Base-by-base conservation (phyloP, 306 rosid genomes). In the Boehmeria nivea region DNA sequence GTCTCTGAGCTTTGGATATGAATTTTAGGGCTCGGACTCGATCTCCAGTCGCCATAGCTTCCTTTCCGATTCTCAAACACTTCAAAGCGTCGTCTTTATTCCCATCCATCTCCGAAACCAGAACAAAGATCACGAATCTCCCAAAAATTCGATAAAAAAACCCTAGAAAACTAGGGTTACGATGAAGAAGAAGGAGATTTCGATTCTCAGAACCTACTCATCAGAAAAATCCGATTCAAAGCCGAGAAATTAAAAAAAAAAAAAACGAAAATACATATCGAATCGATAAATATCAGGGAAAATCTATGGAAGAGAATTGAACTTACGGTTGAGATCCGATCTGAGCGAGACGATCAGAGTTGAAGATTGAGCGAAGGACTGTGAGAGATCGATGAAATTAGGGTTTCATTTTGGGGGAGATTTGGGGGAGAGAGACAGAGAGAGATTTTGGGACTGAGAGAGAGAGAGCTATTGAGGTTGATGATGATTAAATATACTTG, bases 61-160 rank as follows among this genome's bases (percentile, higher is more conserved):
- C 80, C 70, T 81, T 87, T 8, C 87, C 95, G 36, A 87, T 84
- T 67, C 22, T 81, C 62, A 91, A 73, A 68, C 95, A 78, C 60
- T 82, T 91, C 75, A 84, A 56, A 18, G 96, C 96, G 22, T 87
- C 99, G 56, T 91, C 99, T 67, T 87, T 91, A 79, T 91, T 91
- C 43, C 99, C 89, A 31, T 87, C 95, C 99, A 91, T 91, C 39
- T 57, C 57, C 6, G 54, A 48, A 3, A 20, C 48, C 33, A n/a
- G 10, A 48, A 23, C 45, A 26, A n/a, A 50, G 11, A 43, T 58
- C 55, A 71, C 20, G 61, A 65, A 49, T 18, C 62, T 69, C 52
- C 65, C 45, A n/a, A 27, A 22, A 27, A 31, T 31, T 31, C 36
- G 9, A 31, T 6, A 11, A 26, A 11, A 44, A 22, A n/a, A 24